Base-by-base conservation (phyloP, 2,329 filamentous ascomycete genomes). In the Magnaporthiopsis rhizophila region DNA sequence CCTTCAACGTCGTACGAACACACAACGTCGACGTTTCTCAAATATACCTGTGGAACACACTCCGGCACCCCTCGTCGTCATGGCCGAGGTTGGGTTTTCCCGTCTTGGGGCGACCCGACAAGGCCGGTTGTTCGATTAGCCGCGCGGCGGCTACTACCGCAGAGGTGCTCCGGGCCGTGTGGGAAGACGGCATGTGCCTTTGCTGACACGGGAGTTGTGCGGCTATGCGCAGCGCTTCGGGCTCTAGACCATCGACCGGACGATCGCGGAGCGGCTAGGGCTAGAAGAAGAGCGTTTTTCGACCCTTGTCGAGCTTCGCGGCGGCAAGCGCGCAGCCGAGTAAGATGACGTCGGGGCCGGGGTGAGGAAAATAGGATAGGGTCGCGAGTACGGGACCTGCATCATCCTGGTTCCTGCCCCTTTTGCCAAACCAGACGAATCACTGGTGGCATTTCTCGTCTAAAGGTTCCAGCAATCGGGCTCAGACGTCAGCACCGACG, bases 11-110 rank as follows among this genome's bases (percentile, higher is more conserved):
- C 77, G 2, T 85, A 86, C 69, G 79, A 83, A n/a, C 86, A 86
- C 72, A 81, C 82, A 38, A 82, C 85, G 0, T 85, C 85, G 0
- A 78, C 77, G 2, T 86, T 85, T 67, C 77, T 88, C 26, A 26
- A 26, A 2, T 26, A 26, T 26, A 86, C 69, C 73, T 88, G 2
- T 84, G 80, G 77, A 86, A 86, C 71, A 86, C 81, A 0, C 88
- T 81, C 76, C 78, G 73, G 45, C 70, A 72, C 0, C 81, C 81
- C 0, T 26, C 26, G 74, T 83, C 9, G 74, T 76, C 28, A 73
- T 86, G 5, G 78, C 79, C 7, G 84, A 87, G 69, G 86, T 86
- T 66, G 85, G 85, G 0, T 86, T 84, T 69, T 69, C 81, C 83
- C 4, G 78, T 84, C 0, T 75, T 65, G 0, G 71, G 83, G 83